Percentiles rank a stretch among this genome's conserved stretches.
These are phyloP conservation scores for Aegilops tauschii DNA, from an alignment of 176 grass and related monocot genomes.

Conservation along the genomic window DNA sequence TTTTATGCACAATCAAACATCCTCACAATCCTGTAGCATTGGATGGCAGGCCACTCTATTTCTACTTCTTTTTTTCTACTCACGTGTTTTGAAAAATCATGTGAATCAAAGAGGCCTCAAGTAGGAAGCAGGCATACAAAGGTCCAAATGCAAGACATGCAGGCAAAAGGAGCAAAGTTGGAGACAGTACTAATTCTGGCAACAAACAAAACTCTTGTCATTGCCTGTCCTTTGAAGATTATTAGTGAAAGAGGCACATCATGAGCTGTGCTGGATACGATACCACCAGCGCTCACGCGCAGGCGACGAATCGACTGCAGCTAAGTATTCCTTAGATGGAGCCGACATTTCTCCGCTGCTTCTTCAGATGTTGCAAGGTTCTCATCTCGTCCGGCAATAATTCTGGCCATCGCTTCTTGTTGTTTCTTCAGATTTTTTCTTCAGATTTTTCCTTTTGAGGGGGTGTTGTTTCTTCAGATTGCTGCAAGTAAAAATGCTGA, in stretches of 20 bases:
- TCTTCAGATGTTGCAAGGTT: background rate
- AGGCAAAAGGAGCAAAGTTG: background rate
- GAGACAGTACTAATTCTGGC: background rate
- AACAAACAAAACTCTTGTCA: background rate
- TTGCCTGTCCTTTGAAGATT: background rate
- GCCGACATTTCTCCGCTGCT: background rate
- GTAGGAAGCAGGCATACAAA: background rate
- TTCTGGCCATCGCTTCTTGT: background rate
- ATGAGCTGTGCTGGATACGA: too few species aligned
- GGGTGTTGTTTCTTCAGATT: background rate
- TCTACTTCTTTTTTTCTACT: too few species aligned
- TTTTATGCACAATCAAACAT: too few species aligned
- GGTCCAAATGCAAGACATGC: background rate
- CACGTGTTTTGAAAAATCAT: too few species aligned
- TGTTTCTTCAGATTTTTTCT: background rate
- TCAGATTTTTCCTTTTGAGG: too few species aligned
- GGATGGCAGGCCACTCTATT: too few species aligned
- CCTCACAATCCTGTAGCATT: too few species aligned
- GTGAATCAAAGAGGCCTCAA: too few species aligned
- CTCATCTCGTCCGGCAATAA: background rate
- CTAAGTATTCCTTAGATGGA: background rate
- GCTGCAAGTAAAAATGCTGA: too few species aligned
- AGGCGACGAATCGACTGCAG: background rate
- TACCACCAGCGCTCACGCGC: too few species aligned
- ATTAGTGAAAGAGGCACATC: background rate